phyloP scores from a whole-genome alignment of 495 filamentous ascomycete species.

The Xylaria flabelliformis region DNA sequence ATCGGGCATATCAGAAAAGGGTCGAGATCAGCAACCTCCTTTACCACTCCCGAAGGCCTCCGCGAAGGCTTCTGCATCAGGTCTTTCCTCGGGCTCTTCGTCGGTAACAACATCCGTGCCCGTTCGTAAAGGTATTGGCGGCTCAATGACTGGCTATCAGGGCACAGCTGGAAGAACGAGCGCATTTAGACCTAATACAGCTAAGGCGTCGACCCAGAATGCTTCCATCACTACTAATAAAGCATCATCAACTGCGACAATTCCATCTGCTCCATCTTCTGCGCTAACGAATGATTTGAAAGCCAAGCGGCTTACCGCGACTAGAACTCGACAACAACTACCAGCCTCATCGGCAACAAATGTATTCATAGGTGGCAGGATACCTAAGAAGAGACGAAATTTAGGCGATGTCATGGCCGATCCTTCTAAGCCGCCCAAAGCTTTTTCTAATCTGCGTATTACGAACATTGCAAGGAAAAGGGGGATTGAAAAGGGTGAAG shows the following conservation, averaged over 20 bases:
- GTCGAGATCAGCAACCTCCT: conserved; percentile 21
- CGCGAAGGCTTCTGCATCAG: conserved; percentile 1
- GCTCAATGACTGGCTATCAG: conserved; percentile 40
- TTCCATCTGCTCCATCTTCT: background rate
- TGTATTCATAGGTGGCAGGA: conserved; percentile 36
- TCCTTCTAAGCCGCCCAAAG: conserved; percentile 40
- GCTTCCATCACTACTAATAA: conserved; percentile 2
- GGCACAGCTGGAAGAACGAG: conserved; percentile 39
- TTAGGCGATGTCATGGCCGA: conserved; percentile 44
- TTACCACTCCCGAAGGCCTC: conserved; percentile 8
- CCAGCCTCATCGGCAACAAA: conserved; percentile 25
- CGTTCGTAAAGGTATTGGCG: conserved; percentile 12
- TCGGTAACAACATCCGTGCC: conserved; percentile 17
- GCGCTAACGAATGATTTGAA: conserved; percentile 30
- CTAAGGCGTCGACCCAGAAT: background rate
- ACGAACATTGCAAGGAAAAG: conserved; percentile 40
- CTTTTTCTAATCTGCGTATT: conserved; percentile 36
- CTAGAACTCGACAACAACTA: conserved; percentile 29
- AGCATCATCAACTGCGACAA: conserved; percentile 22
- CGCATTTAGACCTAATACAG: conserved; percentile 17
- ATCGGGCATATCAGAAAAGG: conserved; percentile 7
- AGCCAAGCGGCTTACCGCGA: conserved; percentile 34
- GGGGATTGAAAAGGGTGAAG: conserved; percentile 34
- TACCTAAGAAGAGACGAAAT: conserved; percentile 31
- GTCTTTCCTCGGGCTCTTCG: background rate